Evolutionary conservation across 2,329 filamentous ascomycete species (phyloP), one percentile per base, ranked within the genome.

Genomic region (Alternaria sp.): DNA sequence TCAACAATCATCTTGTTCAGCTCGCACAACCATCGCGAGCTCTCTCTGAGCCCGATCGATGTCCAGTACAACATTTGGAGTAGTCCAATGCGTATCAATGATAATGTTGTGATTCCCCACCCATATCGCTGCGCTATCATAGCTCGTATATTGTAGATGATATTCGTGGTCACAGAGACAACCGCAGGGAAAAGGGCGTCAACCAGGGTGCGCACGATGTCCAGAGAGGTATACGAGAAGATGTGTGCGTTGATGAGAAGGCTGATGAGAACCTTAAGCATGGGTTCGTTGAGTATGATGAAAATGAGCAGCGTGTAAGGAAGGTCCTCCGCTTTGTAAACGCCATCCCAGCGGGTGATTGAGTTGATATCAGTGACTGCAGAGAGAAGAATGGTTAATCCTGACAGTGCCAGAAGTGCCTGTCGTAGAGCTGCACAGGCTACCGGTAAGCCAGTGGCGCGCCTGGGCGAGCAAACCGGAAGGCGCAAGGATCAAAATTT

Each of bases 181-280:
- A 41, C 21, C 39, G 0, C 0, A 2, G 11, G 39, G 23, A 41
- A 41, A 21, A 24, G 39, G 11, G 11, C 39, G 14, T 4, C 0
- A 5, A 29, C 8, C 2, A 44, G 14, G 14, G 26, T 44, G 2
- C n/a, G 17, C 21, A 44, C 6, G 26, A 2, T 29, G 3, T 44
- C 41, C 8, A 44, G 26, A 5, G 41, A 17, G 10, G 29, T 44
- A 17, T 26, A n/a, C 41, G 41, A 29, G 41, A 44, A 44, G 3
- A 44, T 44, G 7, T 29, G 41, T 29, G 41, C 41, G 26, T 44
- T 44, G 8, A 44, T 26, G 41, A 44, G 41, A 28, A 44, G 41
- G n/a, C 11, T 44, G 41, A 29, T 17, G 9, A 44, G 10, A 3
- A 44, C 14, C 26, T 21, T 29, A n/a, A 44, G 17, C 17, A 26